Evolutionary conservation across 2,329 filamentous ascomycete species (phyloP).

Genomic region (Cryphonectria japonica): DNA sequence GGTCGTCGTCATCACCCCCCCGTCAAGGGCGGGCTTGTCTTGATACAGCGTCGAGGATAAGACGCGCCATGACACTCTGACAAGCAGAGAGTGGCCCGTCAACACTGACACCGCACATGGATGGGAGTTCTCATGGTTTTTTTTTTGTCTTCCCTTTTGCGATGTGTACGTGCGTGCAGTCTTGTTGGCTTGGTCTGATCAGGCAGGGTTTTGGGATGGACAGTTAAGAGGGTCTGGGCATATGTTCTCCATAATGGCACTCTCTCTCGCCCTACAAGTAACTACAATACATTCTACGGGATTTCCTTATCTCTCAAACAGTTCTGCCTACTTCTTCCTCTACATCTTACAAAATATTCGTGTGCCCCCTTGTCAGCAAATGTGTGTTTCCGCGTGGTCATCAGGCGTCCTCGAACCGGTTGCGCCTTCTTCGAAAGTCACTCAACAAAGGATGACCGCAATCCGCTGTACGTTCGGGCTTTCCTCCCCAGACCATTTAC

Average conservation of each 20-base stretch:
- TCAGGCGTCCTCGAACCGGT: not conserved
- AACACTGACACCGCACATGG: constrained; percentile 16
- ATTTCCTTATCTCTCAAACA: constrained; percentile 1
- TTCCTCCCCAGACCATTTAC: not conserved
- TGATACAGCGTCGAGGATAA: constrained; percentile 6
- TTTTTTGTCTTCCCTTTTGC: not conserved
- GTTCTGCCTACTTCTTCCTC: not conserved
- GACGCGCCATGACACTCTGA: constrained; percentile 11
- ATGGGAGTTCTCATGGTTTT: not conserved
- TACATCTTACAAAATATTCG: not conserved
- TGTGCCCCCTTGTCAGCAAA: not conserved
- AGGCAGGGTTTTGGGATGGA: not conserved
- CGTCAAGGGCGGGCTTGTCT: constrained; percentile 4
- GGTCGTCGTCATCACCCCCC: not conserved
- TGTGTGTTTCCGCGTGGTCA: not conserved
- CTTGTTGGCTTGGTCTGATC: constrained; percentile 9
- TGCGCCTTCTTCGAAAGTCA: not conserved
- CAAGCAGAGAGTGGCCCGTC: not conserved
- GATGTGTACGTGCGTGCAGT: constrained; percentile 13
- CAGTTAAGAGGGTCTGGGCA: constrained; percentile 7
- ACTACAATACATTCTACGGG: constrained; percentile 17
- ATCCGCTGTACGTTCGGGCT: not conserved
- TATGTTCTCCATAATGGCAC: constrained; percentile 17
- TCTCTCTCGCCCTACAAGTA: constrained; percentile 18
- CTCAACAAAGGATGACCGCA: not conserved